Conservation (phyloP, 139 green algal genomes). For the Coelastrella sp. region DNA sequence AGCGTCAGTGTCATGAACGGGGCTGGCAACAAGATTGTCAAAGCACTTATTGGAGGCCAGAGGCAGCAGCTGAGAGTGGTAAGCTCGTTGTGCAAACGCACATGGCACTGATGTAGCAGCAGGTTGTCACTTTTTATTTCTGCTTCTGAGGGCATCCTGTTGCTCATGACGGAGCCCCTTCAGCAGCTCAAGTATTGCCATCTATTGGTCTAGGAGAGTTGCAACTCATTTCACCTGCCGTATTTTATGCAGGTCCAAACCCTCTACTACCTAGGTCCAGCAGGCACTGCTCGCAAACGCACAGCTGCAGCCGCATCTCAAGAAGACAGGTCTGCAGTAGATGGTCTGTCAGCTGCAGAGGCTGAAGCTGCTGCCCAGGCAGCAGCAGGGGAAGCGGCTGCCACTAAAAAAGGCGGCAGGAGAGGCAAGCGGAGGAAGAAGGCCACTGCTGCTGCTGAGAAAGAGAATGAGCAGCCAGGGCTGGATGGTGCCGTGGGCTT, state of each 20-base stretch:
- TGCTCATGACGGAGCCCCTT: no score
- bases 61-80: slow-evolving; percentile 61
- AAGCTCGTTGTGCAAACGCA: not conserved
- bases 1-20: slow-evolving; percentile 63
- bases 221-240: no score
- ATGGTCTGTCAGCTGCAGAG: not conserved
- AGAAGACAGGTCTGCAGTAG: not conserved
- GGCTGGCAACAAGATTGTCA: slow-evolving; percentile 44
- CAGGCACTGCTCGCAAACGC: not conserved
- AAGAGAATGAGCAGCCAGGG: slow-evolving; percentile 23
- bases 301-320: slow-evolving; percentile 13
- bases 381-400: not conserved
- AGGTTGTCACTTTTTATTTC: no score
- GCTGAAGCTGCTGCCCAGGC: not conserved
- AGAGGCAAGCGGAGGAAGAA: slow-evolving; percentile 27
- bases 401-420: not conserved
- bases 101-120: not conserved
- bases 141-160: no score
- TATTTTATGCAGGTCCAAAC: slow-evolving; percentile 56
- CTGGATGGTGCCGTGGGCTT: not conserved
- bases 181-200: no score
- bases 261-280: slow-evolving; percentile 62
- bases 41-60: slow-evolving; percentile 53
- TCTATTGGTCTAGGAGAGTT: not conserved
- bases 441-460: slow-evolving; percentile 13